Percentiles rank a stretch among this genome's conserved stretches.
Evolutionary conservation across 225 moss, liverwort and hornwort species (phyloP).

Genomic region (Marchantia polymorpha): DNA sequence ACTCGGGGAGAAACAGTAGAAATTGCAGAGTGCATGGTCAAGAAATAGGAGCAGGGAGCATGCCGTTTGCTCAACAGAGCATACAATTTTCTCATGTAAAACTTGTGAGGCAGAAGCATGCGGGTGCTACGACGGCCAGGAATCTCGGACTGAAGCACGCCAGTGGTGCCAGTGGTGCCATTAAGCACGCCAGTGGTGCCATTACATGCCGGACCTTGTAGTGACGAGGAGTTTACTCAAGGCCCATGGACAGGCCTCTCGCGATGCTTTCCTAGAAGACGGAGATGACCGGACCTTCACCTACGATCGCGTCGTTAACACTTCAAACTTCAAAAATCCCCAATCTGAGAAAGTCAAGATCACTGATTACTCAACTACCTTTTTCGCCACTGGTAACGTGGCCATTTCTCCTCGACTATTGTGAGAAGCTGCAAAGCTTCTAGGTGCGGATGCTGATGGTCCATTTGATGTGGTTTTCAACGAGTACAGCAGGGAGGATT

Average conservation of each 20-base stretch:
- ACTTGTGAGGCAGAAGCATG: constrained; percentile 65
- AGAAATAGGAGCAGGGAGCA: not conserved
- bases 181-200: no score
- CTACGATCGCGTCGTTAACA: constrained; percentile 77
- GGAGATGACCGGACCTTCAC: constrained; percentile 77
- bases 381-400: constrained; percentile 85
- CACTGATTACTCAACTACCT: constrained; percentile 75
- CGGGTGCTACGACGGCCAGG: constrained; percentile 77
- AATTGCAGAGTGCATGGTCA: not conserved
- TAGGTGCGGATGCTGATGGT: constrained; percentile 49
- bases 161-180: constrained; percentile 59
- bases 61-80: constrained; percentile 23
- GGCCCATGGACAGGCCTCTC: constrained; percentile 66
- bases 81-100: constrained; percentile 63
- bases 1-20: not conserved
- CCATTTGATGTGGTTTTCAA: constrained; percentile 83
- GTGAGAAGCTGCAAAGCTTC: constrained; percentile 55
- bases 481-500: constrained; percentile 94
- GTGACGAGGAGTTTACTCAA: constrained; percentile 63
- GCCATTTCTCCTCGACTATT: constrained; percentile 62
- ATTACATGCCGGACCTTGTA: constrained; percentile 73
- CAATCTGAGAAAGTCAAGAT: constrained; percentile 65
- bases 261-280: constrained; percentile 51
- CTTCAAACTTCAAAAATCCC: constrained; percentile 72
- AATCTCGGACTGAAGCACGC: constrained; percentile 67